Evolutionary conservation across 2,329 filamentous ascomycete species (phyloP), one percentile per base, ranked within the genome.

Genomic region (Thelonectria discophora): DNA sequence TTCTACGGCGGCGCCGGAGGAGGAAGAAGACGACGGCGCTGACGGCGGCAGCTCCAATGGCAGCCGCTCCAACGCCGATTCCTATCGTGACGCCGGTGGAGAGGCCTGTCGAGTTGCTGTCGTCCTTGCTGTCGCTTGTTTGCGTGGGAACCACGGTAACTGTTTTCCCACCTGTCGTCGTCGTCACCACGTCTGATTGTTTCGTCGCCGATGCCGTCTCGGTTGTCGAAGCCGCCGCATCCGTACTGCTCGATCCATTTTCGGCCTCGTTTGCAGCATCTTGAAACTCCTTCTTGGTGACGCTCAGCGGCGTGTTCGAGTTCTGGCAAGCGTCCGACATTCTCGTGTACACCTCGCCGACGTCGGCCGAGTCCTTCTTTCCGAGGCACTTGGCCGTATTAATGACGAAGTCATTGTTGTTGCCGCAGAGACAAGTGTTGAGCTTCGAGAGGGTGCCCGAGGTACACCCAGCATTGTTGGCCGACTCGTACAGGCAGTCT

Each of bases 361-460:
- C 65, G 46, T 84, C 80, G 20, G 20, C 65, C 0, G 72, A 68
- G 17, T 67, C 69, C 3, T 68, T 34, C 15, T 68, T 60, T 8
- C 79, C 82, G 12, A 86, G 69, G 64, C 84, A 86, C 12, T 63
- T 65, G 3, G 83, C 84, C 2, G 81, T 69, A 34, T 77, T 76
- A 18, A 78, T 80, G 62, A 86, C 74, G 69, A 86, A 86, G 64
- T 79, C 74, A 56, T 80, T 80, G 32, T 76, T 73, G 58, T 86
- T 84, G 63, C 72, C 70, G 69, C 84, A 86, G 2, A 86, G 75
- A 55, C 84, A 86, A 2, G 69, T 54, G 65, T 86, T 86, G 63
- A 84, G 74, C 30, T 77, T 72, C 0, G 67, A 46, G 3, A 77
- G 74, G 0, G 77, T 78, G 18, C 69, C 68, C 17, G 79, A 79